phyloP scores from a whole-genome alignment of 768 basidiomycete genomes.

The Amanita polypyramis region DNA sequence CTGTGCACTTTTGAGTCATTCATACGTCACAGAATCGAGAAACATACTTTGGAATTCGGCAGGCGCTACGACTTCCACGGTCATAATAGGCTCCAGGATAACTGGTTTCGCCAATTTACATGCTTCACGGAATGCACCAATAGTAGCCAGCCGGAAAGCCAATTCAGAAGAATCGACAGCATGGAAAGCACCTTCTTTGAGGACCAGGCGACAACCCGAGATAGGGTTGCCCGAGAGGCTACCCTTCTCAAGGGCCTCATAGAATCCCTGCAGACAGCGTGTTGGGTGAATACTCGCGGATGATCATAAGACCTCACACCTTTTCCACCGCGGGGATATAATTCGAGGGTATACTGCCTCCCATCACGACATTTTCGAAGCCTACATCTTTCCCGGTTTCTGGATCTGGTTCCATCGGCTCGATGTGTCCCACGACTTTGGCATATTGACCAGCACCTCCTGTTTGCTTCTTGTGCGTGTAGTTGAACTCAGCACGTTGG shows the following conservation, averaged over 20 bases:
- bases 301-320: conserved; percentile 30
- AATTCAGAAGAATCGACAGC: conserved; percentile 94
- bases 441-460: conserved; percentile 97
- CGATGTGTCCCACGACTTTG: conserved; percentile 82
- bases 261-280: conserved; percentile 68
- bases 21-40: not conserved
- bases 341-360: conserved; percentile 82
- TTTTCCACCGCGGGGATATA: conserved; percentile 95
- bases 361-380: conserved; percentile 86
- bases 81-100: conserved; percentile 98
- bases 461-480: conserved; percentile 96
- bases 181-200: conserved; percentile 90
- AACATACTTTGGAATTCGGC: conserved; percentile 83
- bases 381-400: conserved; percentile 76
- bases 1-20: conserved; percentile 20
- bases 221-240: conserved; percentile 81
- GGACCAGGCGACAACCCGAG: conserved; percentile 74
- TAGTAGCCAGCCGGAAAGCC: conserved; percentile 85
- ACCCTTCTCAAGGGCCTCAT: conserved; percentile 89
- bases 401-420: conserved; percentile 67
- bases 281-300: not conserved
- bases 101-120: conserved; percentile 69
- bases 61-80: conserved; percentile 93
- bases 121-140: conserved; percentile 88
- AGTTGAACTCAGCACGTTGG: conserved; percentile 69